Evolutionary conservation across 2,329 filamentous ascomycete species (phyloP).

Genomic region (Penicillium paneum): DNA sequence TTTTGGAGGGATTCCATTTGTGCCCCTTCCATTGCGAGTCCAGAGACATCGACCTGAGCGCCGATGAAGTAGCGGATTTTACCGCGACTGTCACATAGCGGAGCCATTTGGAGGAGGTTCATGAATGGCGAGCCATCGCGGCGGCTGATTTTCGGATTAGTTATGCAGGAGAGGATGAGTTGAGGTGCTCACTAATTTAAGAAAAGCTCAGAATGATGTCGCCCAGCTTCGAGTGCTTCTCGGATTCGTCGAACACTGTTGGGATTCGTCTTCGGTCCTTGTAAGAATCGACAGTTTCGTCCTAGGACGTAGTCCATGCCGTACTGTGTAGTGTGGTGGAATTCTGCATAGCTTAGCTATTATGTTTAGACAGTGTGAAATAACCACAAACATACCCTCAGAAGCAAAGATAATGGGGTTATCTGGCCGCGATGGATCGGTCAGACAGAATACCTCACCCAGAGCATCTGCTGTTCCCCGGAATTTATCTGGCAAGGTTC

Average conservation of each 20-base stretch:
- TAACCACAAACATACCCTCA: slow-evolving; percentile 53
- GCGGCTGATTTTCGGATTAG: slow-evolving; percentile 45
- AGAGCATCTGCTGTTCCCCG: slow-evolving; percentile 68
- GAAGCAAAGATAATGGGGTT: slow-evolving; percentile 76
- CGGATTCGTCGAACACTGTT: slow-evolving; percentile 62
- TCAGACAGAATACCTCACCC: slow-evolving; percentile 73
- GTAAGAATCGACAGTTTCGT: slow-evolving; percentile 73
- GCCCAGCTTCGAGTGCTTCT: slow-evolving; percentile 59
- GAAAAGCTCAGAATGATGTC: slow-evolving; percentile 70
- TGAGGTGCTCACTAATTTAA: slow-evolving; percentile 62
- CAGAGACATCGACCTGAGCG: slow-evolving; percentile 68
- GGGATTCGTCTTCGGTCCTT: slow-evolving; percentile 67
- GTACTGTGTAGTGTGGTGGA: slow-evolving; percentile 70
- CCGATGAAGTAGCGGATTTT: slow-evolving; percentile 67
- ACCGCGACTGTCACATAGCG: slow-evolving; percentile 65
- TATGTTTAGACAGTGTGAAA: neutral
- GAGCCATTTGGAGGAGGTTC: slow-evolving; percentile 70
- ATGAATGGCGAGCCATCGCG: slow-evolving; percentile 73
- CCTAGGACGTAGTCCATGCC: slow-evolving; percentile 69
- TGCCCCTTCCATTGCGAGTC: slow-evolving; percentile 62
- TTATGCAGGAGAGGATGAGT: neutral
- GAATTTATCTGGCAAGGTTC: slow-evolving; percentile 62
- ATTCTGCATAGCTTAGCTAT: slow-evolving; percentile 51
- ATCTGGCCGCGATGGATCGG: slow-evolving; percentile 67
- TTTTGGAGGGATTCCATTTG: slow-evolving; percentile 61